Evolutionary conservation across 2,329 filamentous ascomycete genomes (phyloP).

Genomic region (Trichoderma atrobrunneum): DNA sequence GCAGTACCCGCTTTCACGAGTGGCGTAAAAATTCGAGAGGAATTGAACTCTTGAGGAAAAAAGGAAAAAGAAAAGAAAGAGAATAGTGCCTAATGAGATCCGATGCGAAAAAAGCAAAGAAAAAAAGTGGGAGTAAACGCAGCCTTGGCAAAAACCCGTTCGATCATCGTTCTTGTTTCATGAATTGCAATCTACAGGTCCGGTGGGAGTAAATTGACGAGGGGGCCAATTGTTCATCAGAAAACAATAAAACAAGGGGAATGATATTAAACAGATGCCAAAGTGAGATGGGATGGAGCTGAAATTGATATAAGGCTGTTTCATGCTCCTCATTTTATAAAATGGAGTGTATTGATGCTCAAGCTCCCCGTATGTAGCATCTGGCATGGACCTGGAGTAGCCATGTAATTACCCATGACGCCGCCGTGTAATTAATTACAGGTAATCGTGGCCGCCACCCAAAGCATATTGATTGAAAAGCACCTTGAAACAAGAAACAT

Average conservation of each 20-base stretch:
- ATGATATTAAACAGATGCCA: not conserved
- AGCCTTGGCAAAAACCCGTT: not conserved
- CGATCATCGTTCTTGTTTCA: not conserved
- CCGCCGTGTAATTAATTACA: not conserved
- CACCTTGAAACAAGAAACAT: not conserved
- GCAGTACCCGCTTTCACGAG: constrained; percentile 9
- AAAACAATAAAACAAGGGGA: constrained; percentile 1
- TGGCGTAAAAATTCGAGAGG: not conserved
- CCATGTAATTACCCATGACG: not conserved
- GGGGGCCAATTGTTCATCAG: not conserved
- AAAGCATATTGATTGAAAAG: not conserved
- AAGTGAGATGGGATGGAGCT: not conserved
- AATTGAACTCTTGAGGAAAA: not conserved
- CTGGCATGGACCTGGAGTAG: constrained; percentile 2
- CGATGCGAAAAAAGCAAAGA: not conserved
- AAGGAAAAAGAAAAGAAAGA: not conserved
- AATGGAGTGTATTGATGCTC: constrained; percentile 1
- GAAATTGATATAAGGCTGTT: constrained; percentile 13
- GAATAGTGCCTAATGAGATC: not conserved
- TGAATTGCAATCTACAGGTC: not conserved
- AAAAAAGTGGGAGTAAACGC: not conserved
- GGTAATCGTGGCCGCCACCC: not conserved
- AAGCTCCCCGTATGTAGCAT: not conserved
- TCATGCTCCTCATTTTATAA: constrained; percentile 12
- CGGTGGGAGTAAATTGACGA: not conserved